phyloP scores from a whole-genome alignment of 768 basidiomycete species.

The Cubamyces lactineus region DNA sequence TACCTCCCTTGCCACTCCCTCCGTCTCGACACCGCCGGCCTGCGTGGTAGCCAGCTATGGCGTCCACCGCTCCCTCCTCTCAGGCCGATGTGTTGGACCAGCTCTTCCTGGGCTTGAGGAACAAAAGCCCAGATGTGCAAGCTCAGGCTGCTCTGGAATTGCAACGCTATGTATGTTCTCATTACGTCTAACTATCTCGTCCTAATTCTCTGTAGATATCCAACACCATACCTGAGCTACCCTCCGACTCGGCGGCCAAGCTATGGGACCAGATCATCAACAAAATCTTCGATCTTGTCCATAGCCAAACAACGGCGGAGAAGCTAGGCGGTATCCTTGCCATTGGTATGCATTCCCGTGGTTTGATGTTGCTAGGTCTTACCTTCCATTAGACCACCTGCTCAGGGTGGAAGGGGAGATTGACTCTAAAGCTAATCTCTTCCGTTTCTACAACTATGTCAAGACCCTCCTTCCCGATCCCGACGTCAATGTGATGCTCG shows the following conservation, averaged over 20 bases:
- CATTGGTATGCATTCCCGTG: constrained; percentile 60
- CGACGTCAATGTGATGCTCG: constrained; percentile 92
- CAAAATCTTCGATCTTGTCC: constrained; percentile 79
- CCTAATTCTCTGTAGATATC: constrained; percentile 55
- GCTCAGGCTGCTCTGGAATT: constrained; percentile 71
- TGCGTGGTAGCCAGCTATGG: constrained; percentile 45
- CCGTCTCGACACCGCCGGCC: not conserved
- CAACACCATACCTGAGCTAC: constrained; percentile 75
- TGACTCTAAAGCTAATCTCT: constrained; percentile 79
- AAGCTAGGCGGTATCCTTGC: constrained; percentile 87
- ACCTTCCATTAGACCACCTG: constrained; percentile 58
- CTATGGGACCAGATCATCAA: constrained; percentile 88
- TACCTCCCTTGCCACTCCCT: not conserved
- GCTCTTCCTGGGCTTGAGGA: constrained; percentile 70
- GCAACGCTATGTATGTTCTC: constrained; percentile 66
- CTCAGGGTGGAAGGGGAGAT: constrained; percentile 80
- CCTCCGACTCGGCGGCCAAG: constrained; percentile 78
- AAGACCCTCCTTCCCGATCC: constrained; percentile 89
- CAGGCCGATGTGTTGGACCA: constrained; percentile 65
- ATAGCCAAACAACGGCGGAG: constrained; percentile 77
- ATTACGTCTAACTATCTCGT: not conserved
- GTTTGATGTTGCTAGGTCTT: not conserved
- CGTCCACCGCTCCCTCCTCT: constrained; percentile 57
- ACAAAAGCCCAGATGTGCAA: constrained; percentile 64
- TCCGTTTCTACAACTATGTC: constrained; percentile 91